These are phyloP conservation scores for Mucuna pruriens DNA, from an alignment of 306 rosid genomes.

Conservation along the genomic window DNA sequence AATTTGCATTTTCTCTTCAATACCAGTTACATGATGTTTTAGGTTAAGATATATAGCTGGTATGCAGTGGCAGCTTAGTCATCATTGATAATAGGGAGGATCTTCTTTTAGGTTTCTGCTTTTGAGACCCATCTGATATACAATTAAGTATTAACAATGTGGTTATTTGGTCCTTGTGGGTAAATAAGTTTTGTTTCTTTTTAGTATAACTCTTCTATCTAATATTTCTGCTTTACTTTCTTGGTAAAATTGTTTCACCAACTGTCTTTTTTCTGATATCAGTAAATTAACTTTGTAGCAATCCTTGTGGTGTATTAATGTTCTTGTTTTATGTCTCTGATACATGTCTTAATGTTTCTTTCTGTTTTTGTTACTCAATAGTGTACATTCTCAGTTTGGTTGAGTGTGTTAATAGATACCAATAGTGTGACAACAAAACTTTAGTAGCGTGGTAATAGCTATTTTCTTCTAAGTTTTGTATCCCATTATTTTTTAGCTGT, in stretches of 20 bases:
- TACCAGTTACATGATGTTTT: not conserved
- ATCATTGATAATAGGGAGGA: not conserved
- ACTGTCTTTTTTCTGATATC: constrained; percentile 18
- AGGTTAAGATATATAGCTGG: not conserved
- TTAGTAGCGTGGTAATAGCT: not conserved
- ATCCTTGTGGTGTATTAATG: not conserved
- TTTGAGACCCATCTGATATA: not conserved
- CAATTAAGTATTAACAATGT: not conserved
- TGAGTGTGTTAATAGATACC: constrained; percentile 25
- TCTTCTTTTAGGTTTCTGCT: not conserved
- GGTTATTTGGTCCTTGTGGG: not conserved
- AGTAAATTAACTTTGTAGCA: constrained; percentile 6
- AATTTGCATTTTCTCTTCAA: not conserved
- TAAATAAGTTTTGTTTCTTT: constrained; percentile 1
- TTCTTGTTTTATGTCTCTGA: constrained; percentile 13
- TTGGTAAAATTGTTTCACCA: not conserved
- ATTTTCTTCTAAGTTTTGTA: constrained; percentile 18
- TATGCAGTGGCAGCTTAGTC: constrained; percentile 4
- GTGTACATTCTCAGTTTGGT: not conserved
- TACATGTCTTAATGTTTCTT: not conserved
- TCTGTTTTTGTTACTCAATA: not conserved
- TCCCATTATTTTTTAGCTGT: constrained; percentile 26
- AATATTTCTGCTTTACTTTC: not conserved
- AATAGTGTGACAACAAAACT: constrained; percentile 25
- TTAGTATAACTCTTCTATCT: not conserved